Evolutionary conservation across 2,329 filamentous ascomycete genomes (phyloP), one percentile per base, ranked within the genome.

Genomic region (Fusarium concolor): DNA sequence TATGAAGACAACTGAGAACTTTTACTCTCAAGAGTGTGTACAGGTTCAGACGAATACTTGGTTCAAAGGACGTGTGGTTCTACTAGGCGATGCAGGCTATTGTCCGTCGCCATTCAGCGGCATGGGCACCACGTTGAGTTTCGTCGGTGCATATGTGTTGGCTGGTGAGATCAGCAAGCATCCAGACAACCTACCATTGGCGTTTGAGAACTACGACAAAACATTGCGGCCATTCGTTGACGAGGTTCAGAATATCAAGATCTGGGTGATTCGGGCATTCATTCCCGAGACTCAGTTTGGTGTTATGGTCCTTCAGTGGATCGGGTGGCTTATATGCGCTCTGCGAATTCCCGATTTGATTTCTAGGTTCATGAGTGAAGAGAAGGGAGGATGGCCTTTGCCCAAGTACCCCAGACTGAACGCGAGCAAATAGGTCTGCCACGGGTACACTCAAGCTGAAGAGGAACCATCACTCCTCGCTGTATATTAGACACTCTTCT

Each of bases 21-120:
- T 68, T 11, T 68, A 68, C 35, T 68, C 60, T 2, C 65, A 68
- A 43, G 65, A 69, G 14, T 50, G 56, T 1, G 54, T 65, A 3
- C 65, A 68, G 4, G 65, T 68, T 9, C 50, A 52, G n/a, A 60
- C 62, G 0, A 29, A 52, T 4, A 45, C 31, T 2, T 68, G 66
- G 65, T 15, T 49, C 18, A 68, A 62, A 9, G 56, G 56, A 14
- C 55, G 60, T 0, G 65, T 66, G 0, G 65, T 69, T 1, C 39
- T 68, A 0, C 28, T 68, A 0, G 65, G 65, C 14, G 65, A 68
- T 3, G 65, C 65, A 24, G 65, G 55, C 12, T 35, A 68, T 9
- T 68, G 65, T 0, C 65, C 65, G 4, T 68, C 65, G 2, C 60
- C 65, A 0, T 69, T 69, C 15, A 69, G 61, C 7, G 65, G 65